Evolutionary conservation across 306 rosid species (phyloP).

Genomic region (Malus asiatica): DNA sequence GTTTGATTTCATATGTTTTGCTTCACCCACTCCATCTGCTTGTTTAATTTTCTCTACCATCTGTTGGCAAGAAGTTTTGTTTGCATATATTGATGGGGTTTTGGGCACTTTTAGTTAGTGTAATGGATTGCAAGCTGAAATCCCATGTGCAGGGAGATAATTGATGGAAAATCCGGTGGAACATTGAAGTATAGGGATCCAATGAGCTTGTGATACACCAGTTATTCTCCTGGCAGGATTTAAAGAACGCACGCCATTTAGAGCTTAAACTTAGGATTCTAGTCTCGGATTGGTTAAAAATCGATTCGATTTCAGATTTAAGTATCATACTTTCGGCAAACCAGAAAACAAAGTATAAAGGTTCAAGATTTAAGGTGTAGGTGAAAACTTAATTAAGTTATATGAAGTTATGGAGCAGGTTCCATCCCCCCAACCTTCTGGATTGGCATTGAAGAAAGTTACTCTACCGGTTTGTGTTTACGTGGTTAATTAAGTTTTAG

Average conservation of each 20-base stretch:
- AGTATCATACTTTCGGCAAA: too few species aligned
- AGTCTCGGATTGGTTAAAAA: too few species aligned
- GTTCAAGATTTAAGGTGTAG: not conserved
- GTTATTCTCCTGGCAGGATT: too few species aligned
- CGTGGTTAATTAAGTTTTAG: not conserved
- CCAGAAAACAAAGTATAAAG: too few species aligned
- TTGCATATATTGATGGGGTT: not conserved
- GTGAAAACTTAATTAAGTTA: not conserved
- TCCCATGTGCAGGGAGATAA: not conserved
- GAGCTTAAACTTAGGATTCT: too few species aligned
- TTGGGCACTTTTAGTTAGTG: too few species aligned
- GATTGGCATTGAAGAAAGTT: not conserved
- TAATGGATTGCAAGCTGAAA: too few species aligned
- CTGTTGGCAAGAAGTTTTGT: not conserved
- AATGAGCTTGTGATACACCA: too few species aligned
- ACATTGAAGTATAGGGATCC: not conserved
- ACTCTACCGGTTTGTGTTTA: not conserved
- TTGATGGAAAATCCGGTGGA: not conserved
- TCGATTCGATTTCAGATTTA: too few species aligned
- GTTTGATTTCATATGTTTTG: not conserved
- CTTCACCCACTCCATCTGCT: conserved; percentile 6
- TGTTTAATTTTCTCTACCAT: not conserved
- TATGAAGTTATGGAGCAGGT: not conserved
- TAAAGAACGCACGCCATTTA: too few species aligned
- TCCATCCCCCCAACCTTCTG: too few species aligned